phyloP scores from a whole-genome alignment of 2,329 filamentous ascomycete genomes.

The Alternaria ventricosa region DNA sequence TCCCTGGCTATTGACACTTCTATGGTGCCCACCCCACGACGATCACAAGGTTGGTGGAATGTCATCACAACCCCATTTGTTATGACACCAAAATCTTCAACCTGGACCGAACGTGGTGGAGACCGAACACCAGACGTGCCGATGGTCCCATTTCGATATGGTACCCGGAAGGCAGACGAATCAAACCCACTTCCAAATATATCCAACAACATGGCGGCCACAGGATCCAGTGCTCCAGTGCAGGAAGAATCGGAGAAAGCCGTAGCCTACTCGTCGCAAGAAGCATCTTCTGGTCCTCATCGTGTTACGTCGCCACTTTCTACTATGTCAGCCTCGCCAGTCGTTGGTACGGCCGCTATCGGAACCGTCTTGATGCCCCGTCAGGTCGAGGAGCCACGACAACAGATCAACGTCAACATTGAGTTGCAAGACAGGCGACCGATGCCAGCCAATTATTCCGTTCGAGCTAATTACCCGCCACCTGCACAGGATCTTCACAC shows the following conservation, averaged over 20 bases:
- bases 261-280: slow-evolving; percentile 6
- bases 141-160: slow-evolving; percentile 38
- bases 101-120: slow-evolving; percentile 38
- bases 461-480: slow-evolving; percentile 24
- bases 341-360: slow-evolving; percentile 40
- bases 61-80: slow-evolving; percentile 74
- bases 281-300: slow-evolving; percentile 18
- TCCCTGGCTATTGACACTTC: slow-evolving; percentile 49
- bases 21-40: slow-evolving; percentile 59
- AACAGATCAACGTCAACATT: slow-evolving; percentile 42
- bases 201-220: background rate
- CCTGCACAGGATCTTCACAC: slow-evolving; percentile 21
- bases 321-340: slow-evolving; percentile 40
- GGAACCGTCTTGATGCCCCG: slow-evolving; percentile 43
- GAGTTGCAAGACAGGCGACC: slow-evolving; percentile 38
- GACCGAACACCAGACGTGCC: slow-evolving; percentile 44
- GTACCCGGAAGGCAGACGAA: slow-evolving; percentile 26
- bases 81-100: slow-evolving; percentile 45
- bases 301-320: slow-evolving; percentile 35
- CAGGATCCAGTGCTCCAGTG: background rate
- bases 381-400: slow-evolving; percentile 32
- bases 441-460: slow-evolving; percentile 17
- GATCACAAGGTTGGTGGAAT: slow-evolving; percentile 78
- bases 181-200: slow-evolving; percentile 12
- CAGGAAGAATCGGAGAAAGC: slow-evolving; percentile 2